Evolutionary conservation across 176 grass and related monocot species (phyloP).

Genomic region (Metroxylon sagu): DNA sequence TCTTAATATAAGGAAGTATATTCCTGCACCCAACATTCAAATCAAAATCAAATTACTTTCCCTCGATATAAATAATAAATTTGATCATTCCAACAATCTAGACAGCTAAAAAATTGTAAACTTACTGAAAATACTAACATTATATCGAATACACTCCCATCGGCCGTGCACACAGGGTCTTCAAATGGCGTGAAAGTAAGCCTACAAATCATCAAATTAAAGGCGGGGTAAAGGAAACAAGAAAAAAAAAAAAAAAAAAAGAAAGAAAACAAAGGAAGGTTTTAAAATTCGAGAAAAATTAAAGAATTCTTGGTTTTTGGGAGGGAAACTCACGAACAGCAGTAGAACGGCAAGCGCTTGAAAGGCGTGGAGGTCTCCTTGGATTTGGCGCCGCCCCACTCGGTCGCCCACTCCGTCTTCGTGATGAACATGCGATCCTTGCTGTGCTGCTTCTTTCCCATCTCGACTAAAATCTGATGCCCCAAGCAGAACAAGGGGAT

Average conservation of each 20-base stretch:
- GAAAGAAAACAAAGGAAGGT: not conserved
- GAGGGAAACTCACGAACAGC: constrained; percentile 63
- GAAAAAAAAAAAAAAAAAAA: not conserved
- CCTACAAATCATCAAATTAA: constrained; percentile 15
- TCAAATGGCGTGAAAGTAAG: constrained; percentile 87
- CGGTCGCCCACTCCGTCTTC: constrained; percentile 27
- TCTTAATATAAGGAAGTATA: constrained; percentile 88
- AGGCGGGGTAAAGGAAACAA: no score
- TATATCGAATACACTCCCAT: constrained; percentile 89
- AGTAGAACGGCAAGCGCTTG: constrained; percentile 95
- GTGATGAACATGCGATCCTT: constrained; percentile 99
- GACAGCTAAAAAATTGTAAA: not conserved
- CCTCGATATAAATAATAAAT: not conserved
- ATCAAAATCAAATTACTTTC: constrained; percentile 3
- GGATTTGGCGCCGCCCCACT: constrained; percentile 93
- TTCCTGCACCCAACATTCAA: constrained; percentile 44
- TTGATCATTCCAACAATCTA: not conserved
- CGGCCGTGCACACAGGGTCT: constrained; percentile 73
- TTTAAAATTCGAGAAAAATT: not conserved
- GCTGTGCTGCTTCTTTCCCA: constrained; percentile 99
- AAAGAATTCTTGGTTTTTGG: not conserved
- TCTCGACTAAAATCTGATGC: constrained; percentile 12
- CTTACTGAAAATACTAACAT: constrained; percentile 39
- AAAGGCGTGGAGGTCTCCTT: constrained; percentile 58
- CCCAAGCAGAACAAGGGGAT: not conserved